Conservation (phyloP, 2,329 filamentous ascomycete species). For the Fusarium sacchari region DNA sequence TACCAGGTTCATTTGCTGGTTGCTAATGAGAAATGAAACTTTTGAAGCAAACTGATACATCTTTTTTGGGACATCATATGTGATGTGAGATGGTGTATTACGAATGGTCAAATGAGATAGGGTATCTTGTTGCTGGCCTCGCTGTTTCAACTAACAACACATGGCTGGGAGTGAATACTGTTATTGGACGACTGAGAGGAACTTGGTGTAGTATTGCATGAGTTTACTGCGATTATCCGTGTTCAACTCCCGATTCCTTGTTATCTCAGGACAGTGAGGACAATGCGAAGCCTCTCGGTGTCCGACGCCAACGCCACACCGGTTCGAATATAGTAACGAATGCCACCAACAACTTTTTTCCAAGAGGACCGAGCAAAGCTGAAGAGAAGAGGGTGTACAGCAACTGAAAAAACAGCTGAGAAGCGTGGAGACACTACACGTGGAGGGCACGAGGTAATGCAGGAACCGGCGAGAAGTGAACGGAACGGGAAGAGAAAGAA, state of each 20-base stretch:
- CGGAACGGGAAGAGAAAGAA: conserved; percentile 15
- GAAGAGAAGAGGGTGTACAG: not conserved
- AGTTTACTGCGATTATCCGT: not conserved
- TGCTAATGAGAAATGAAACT: conserved; percentile 46
- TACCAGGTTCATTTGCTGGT: conserved; percentile 37
- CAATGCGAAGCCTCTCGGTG: conserved; percentile 2
- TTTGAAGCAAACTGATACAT: conserved; percentile 32
- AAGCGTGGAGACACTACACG: conserved; percentile 28
- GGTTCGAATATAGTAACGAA: not conserved
- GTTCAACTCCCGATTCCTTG: not conserved
- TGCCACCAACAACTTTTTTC: not conserved
- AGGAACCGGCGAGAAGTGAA: conserved; percentile 1
- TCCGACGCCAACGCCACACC: conserved; percentile 17
- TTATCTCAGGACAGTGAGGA: not conserved
- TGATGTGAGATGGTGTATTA: conserved; percentile 2
- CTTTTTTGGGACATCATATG: not conserved
- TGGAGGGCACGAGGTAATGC: conserved; percentile 37
- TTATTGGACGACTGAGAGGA: not conserved
- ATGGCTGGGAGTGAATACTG: not conserved
- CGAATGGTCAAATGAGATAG: not conserved
- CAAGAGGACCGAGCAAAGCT: not conserved
- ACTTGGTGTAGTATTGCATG: not conserved
- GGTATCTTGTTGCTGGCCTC: not conserved
- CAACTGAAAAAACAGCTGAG: not conserved
- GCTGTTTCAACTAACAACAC: not conserved